phyloP scores from a whole-genome alignment of 1,284 basidiomycete species.

The Melampsora larici-populina region DNA sequence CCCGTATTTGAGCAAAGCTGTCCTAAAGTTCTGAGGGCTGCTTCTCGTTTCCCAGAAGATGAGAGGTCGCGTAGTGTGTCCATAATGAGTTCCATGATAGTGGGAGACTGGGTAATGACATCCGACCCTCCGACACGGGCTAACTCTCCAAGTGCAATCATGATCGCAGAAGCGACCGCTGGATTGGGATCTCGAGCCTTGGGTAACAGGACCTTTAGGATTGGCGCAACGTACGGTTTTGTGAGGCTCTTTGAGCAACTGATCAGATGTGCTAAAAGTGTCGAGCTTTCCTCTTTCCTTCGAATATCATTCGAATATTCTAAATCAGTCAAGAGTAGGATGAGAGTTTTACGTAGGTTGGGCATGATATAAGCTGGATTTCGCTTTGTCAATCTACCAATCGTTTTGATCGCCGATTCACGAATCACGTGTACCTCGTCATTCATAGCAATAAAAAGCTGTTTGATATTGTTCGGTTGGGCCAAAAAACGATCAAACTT shows the following conservation, averaged over 20 bases:
- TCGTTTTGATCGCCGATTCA: constrained; percentile 81
- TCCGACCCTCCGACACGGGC: constrained; percentile 92
- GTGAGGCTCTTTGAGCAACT: constrained; percentile 88
- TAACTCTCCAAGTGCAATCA: constrained; percentile 92
- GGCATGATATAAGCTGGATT: constrained; percentile 99
- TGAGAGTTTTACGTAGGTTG: constrained; percentile 88
- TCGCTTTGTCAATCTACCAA: constrained; percentile 88
- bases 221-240: constrained; percentile 94
- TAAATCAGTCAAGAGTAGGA: constrained; percentile 92
- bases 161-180: constrained; percentile 84
- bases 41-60: constrained; percentile 76
- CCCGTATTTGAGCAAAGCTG: constrained; percentile 94
- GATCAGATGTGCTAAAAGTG: constrained; percentile 78
- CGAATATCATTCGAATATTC: constrained; percentile 91
- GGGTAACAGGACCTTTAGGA: constrained; percentile 82
- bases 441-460: constrained; percentile 93
- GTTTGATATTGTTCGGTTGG: constrained; percentile 95
- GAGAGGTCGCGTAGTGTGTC: constrained; percentile 81
- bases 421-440: constrained; percentile 95
- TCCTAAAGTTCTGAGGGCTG: constrained; percentile 87
- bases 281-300: constrained; percentile 80
- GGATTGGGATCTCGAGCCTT: constrained; percentile 82
- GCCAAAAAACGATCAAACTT: constrained; percentile 98
- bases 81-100: constrained; percentile 86
- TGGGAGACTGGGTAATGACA: constrained; percentile 73